Conservation (phyloP, 2,329 filamentous ascomycete genomes). For the Cladosporium sp. region DNA sequence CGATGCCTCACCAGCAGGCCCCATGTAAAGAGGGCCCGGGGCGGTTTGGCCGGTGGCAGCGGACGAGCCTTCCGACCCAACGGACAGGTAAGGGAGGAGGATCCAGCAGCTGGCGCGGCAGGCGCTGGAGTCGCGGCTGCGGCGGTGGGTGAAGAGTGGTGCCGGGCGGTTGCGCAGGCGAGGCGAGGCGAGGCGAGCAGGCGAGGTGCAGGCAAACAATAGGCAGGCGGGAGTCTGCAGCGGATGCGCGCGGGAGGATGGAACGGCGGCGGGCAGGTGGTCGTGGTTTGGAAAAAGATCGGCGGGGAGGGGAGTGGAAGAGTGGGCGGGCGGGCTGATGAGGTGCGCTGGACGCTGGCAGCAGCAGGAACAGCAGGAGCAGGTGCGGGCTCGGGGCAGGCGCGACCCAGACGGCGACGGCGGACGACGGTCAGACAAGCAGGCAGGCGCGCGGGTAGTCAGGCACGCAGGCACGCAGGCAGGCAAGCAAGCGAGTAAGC, state of each 20-base stretch:
- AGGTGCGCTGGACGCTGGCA: not conserved
- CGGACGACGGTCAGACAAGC: not conserved
- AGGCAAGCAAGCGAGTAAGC: not conserved
- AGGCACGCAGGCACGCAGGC: not conserved
- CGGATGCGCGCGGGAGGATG: conserved; percentile 1
- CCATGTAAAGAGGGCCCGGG: conserved; percentile 14
- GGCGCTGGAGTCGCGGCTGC: conserved; percentile 5
- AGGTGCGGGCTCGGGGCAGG: not conserved
- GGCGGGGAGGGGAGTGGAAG: not conserved
- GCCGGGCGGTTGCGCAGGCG: too few species aligned
- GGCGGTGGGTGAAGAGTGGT: not conserved
- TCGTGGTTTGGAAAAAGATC: not conserved
- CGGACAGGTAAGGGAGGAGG: conserved; percentile 3
- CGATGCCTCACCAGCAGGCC: conserved; percentile 14
- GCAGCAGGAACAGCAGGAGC: not conserved
- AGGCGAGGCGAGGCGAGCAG: not conserved
- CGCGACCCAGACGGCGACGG: not conserved
- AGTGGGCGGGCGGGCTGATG: not conserved
- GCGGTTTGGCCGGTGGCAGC: not conserved
- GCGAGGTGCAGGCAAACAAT: conserved; percentile 1
- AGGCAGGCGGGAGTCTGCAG: not conserved
- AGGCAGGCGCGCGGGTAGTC: not conserved
- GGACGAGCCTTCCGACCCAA: not conserved
- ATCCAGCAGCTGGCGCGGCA: not conserved
- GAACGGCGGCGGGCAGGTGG: too few species aligned